Percentiles rank a stretch among this genome's conserved stretches.
These are phyloP conservation scores for Cyclotella distinguenda DNA, from an alignment of 108 stramenopile genomes.

Conservation along the genomic window DNA sequence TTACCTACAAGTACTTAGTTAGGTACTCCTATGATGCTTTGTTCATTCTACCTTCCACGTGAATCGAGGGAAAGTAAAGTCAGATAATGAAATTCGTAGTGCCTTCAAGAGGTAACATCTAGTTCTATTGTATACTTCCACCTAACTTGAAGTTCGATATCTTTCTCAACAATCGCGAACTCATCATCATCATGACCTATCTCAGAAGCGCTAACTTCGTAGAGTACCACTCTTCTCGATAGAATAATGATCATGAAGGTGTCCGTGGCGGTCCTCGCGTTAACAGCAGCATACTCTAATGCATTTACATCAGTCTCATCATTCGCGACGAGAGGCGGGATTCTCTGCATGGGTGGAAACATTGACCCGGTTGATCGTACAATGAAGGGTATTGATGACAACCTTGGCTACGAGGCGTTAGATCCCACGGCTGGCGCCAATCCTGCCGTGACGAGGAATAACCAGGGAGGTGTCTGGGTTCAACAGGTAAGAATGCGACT, in stretches of 20 bases:
- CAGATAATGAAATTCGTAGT: too few species aligned
- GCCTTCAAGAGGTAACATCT: too few species aligned
- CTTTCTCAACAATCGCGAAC: too few species aligned
- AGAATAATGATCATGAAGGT: slow-evolving; percentile 36
- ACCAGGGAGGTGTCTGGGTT: slow-evolving; percentile 79
- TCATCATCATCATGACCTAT: too few species aligned
- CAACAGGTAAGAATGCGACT: slow-evolving; percentile 53
- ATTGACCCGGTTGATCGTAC: slow-evolving; percentile 66
- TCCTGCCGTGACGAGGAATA: slow-evolving; percentile 63
- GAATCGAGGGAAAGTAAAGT: too few species aligned
- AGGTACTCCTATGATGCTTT: too few species aligned
- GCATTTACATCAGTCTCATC: slow-evolving; percentile 16
- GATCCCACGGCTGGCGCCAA: slow-evolving; percentile 69
- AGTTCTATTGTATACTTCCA: too few species aligned
- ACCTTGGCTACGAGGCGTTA: slow-evolving; percentile 48
- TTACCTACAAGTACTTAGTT: too few species aligned
- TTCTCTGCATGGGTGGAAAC: slow-evolving; percentile 15
- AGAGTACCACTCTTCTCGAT: too few species aligned
- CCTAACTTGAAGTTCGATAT: too few species aligned
- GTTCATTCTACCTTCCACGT: too few species aligned
- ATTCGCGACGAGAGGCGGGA: not conserved
- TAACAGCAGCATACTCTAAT: slow-evolving; percentile 10
- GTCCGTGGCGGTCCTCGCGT: slow-evolving; percentile 9
- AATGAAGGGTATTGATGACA: slow-evolving; percentile 64
- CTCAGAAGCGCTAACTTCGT: too few species aligned